Evolutionary conservation across 192 early-diverging fungal species (phyloP).

Genomic region (Dispira simplex): DNA sequence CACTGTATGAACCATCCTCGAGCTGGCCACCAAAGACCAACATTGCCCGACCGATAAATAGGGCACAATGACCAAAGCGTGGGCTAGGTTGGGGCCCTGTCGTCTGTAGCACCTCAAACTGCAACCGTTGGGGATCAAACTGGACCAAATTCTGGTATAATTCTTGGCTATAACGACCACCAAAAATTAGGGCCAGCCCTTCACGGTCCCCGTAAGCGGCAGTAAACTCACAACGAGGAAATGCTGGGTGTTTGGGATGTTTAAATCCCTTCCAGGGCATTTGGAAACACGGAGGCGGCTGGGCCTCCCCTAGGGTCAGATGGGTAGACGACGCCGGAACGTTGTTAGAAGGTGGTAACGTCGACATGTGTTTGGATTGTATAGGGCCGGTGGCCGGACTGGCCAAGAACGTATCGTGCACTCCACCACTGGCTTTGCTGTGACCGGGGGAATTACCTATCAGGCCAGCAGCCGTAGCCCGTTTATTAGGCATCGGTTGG

Average conservation of each 20-base stretch:
- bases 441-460: too few species aligned
- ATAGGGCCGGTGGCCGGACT: too few species aligned
- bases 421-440: too few species aligned
- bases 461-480: too few species aligned
- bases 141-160: constrained; percentile 23
- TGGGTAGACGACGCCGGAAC: too few species aligned
- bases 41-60: constrained; percentile 33
- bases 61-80: constrained; percentile 26
- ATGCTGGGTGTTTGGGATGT: constrained; percentile 9
- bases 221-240: constrained; percentile 30
- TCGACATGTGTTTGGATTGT: too few species aligned
- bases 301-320: too few species aligned
- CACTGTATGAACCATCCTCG: constrained; percentile 19
- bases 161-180: constrained; percentile 23
- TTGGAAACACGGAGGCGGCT: too few species aligned
- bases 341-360: too few species aligned
- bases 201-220: constrained; percentile 21
- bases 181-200: constrained; percentile 20
- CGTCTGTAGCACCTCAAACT: background rate
- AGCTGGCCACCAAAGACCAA: constrained; percentile 35
- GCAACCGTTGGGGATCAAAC: constrained; percentile 15
- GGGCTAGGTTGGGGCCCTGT: constrained; percentile 21
- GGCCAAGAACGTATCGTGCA: too few species aligned
- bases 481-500: too few species aligned
- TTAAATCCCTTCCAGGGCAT: constrained; percentile 1